Conservation (phyloP, 176 grass and related monocot genomes). For the Saccharum spontaneum region DNA sequence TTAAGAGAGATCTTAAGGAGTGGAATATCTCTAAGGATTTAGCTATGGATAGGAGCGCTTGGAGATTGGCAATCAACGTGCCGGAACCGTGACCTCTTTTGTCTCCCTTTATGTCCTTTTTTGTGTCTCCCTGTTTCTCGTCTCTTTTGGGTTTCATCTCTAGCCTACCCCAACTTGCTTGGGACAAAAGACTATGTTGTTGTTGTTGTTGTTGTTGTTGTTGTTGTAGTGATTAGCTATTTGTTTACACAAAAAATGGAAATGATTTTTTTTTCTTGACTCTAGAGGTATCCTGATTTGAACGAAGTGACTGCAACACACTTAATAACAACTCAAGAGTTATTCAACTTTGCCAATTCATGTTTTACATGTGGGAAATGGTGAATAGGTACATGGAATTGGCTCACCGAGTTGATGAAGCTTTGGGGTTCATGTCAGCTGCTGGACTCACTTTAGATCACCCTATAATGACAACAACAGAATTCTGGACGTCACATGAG, state of each 20-base stretch:
- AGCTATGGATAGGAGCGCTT: no score
- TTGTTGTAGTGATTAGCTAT: not conserved
- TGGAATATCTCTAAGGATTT: no score
- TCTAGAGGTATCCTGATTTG: not conserved
- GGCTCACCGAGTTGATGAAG: conserved; percentile 86
- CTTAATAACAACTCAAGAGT: not conserved
- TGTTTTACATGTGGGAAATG: conserved; percentile 26
- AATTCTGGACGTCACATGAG: conserved; percentile 96
- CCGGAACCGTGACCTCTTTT: no score
- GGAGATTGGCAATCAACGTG: no score
- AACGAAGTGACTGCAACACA: not conserved
- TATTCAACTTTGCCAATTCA: conserved; percentile 2
- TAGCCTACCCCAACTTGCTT: no score
- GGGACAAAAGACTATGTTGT: no score
- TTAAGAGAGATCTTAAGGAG: no score
- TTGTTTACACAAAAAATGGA: not conserved
- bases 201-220: no score
- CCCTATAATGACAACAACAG: conserved; percentile 85
- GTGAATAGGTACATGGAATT: conserved; percentile 81
- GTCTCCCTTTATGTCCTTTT: no score
- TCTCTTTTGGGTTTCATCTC: no score
- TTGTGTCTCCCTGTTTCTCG: no score
- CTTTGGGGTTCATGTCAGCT: conserved; percentile 90
- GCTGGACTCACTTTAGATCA: conserved; percentile 78
- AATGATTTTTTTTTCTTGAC: not conserved